These are phyloP conservation scores for Linderniella brevidens DNA, from an alignment of 257 asterid genomes.

Conservation along the genomic window DNA sequence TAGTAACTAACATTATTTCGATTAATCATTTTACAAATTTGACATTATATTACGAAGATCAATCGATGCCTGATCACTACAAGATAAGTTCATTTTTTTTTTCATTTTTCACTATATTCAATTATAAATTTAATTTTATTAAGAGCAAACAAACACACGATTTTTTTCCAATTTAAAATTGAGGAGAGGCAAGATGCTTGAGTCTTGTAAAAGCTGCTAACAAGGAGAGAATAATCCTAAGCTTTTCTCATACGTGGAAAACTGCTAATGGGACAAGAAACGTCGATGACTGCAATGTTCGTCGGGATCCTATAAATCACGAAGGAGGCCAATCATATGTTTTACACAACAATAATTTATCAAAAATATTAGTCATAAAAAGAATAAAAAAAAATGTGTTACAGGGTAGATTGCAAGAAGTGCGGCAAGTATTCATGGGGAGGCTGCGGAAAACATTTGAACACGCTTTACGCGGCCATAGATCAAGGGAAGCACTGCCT, in stretches of 20 bases:
- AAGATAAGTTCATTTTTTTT: too few species aligned
- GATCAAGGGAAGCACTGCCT: conserved; percentile 53
- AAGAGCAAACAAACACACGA: too few species aligned
- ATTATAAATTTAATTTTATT: too few species aligned
- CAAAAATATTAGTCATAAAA: conserved; percentile 6
- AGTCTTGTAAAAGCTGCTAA: too few species aligned
- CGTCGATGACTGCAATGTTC: conserved; percentile 17
- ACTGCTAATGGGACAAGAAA: conserved; percentile 8
- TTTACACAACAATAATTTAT: background rate
- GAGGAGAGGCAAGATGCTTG: too few species aligned
- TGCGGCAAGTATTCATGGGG: conserved; percentile 57
- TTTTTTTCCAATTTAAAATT: too few species aligned
- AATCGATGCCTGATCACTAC: too few species aligned
- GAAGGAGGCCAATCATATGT: background rate
- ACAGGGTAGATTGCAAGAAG: conserved; percentile 38
- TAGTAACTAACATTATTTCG: too few species aligned
- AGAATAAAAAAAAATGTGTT: conserved; percentile 23
- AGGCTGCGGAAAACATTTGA: conserved; percentile 56
- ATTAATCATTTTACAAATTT: too few species aligned
- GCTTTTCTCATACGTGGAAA: too few species aligned
- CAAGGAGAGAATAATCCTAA: conserved; percentile 9
- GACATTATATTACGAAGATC: too few species aligned
- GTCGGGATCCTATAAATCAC: conserved; percentile 5
- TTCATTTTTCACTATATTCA: too few species aligned
- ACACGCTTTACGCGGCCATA: conserved; percentile 22